Conservation (phyloP, 2,329 filamentous ascomycete genomes). For the Trichoderma sp. region DNA sequence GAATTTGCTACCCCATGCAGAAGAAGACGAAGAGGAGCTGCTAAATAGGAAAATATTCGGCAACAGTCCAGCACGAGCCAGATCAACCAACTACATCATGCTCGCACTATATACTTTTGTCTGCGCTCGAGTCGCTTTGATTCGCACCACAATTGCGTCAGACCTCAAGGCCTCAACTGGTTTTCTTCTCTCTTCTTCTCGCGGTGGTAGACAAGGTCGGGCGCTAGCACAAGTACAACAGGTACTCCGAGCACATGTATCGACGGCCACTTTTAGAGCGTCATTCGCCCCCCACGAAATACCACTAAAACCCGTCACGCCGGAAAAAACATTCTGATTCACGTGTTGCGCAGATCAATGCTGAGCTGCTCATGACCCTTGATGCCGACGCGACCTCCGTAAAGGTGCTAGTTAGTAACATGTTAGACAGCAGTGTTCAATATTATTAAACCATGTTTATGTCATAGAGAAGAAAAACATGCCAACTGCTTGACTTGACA, state of each 20-base stretch:
- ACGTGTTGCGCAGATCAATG: conserved; percentile 23
- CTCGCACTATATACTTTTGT: neutral
- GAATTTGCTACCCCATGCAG: neutral
- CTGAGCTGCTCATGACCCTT: conserved; percentile 17
- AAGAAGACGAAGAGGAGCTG: neutral
- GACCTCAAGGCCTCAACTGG: neutral
- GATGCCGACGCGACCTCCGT: neutral
- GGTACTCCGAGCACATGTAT: conserved; percentile 8
- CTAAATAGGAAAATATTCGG: neutral
- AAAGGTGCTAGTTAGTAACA: neutral
- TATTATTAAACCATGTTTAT: neutral
- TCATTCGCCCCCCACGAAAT: conserved; percentile 1
- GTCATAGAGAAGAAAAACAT: neutral
- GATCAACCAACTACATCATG: neutral
- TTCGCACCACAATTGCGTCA: neutral
- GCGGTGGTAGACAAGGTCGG: neutral
- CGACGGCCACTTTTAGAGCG: neutral
- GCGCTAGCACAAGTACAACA: conserved; percentile 14
- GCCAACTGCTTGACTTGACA: neutral
- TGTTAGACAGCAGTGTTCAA: neutral
- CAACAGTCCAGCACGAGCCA: neutral
- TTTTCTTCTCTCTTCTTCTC: neutral
- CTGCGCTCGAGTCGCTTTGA: neutral
- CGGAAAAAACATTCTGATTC: conserved; percentile 2
- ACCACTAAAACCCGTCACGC: conserved; percentile 19